Conservation (phyloP, 192 early-diverging fungal genomes). For the Lobulomyces angularis region DNA sequence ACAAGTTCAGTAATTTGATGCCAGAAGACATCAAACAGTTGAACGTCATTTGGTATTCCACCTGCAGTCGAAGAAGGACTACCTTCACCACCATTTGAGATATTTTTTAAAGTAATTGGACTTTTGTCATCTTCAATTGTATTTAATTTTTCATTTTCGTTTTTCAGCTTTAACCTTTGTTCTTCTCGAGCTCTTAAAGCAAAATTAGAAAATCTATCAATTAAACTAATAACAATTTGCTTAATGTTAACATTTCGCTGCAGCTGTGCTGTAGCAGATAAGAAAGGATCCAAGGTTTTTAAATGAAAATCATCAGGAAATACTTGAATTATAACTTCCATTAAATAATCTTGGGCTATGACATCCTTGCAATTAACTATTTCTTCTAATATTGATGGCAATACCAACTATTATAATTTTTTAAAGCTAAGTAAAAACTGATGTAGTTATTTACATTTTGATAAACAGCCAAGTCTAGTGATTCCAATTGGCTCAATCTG, state of each 20-base stretch:
- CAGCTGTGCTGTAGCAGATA: constrained; percentile 81
- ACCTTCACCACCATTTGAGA: constrained; percentile 17
- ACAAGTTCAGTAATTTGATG: constrained; percentile 83
- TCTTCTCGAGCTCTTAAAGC: constrained; percentile 56
- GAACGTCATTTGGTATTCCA: constrained; percentile 75
- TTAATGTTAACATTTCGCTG: constrained; percentile 92
- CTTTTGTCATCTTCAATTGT: no score
- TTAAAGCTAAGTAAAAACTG: neutral
- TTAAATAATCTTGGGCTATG: constrained; percentile 97
- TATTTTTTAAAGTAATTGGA: neutral
- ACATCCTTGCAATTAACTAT: constrained; percentile 94
- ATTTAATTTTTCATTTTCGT: no score
- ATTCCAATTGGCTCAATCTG: constrained; percentile 82
- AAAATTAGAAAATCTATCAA: constrained; percentile 87
- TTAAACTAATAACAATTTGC: constrained; percentile 85
- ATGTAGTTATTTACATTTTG: constrained; percentile 34
- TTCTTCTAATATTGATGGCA: constrained; percentile 89
- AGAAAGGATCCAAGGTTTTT: constrained; percentile 72
- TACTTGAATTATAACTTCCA: constrained; percentile 99
- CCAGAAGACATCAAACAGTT: constrained; percentile 97
- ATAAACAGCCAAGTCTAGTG: constrained; percentile 73
- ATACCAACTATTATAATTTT: constrained; percentile 38
- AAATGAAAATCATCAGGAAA: constrained; percentile 97
- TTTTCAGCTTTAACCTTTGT: constrained; percentile 17
- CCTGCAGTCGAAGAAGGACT: constrained; percentile 45